A percentile compares a stretch with the other conserved stretches of the same genome.
phyloP scores from a whole-genome alignment of 495 filamentous ascomycete genomes.

The Penicillium taxi region DNA sequence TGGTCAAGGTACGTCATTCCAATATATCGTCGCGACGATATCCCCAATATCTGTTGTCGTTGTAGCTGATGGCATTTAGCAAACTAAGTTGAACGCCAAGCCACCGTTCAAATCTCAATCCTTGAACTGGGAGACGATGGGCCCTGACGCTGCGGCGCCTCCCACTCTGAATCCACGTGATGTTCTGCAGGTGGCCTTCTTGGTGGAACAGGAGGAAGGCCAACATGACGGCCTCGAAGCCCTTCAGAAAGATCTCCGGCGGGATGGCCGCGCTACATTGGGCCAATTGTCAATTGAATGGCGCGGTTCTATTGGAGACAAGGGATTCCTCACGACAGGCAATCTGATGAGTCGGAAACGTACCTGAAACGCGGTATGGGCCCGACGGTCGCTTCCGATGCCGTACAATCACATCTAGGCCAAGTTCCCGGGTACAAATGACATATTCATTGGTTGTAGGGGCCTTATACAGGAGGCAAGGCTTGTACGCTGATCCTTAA shows the following conservation, averaged over 20 bases:
- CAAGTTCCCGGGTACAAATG: constrained; percentile 14
- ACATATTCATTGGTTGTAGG: constrained; percentile 15
- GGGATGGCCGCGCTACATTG: constrained; percentile 56
- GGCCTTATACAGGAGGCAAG: too few relatives aligned
- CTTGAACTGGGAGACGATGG: constrained; percentile 49
- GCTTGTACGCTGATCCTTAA: neutral
- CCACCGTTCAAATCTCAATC: constrained; percentile 49
- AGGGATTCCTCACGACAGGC: constrained; percentile 78
- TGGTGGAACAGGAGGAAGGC: constrained; percentile 60
- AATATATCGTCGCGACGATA: neutral
- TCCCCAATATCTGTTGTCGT: too few relatives aligned
- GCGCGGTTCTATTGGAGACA: constrained; percentile 83
- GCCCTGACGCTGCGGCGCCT: constrained; percentile 22
- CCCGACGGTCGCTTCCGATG: constrained; percentile 1
- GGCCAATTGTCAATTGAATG: constrained; percentile 82
- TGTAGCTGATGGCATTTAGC: too few relatives aligned
- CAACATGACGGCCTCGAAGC: constrained; percentile 40
- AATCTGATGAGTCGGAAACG: constrained; percentile 61
- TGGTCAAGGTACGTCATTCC: constrained; percentile 28
- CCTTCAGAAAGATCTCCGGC: constrained; percentile 43
- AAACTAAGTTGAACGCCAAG: constrained; percentile 46
- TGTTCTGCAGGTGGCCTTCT: constrained; percentile 84
- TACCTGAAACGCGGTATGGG: constrained; percentile 26
- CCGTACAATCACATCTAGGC: constrained; percentile 8
- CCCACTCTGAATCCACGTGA: constrained; percentile 77